Evolutionary conservation across 2,329 filamentous ascomycete genomes (phyloP).

Genomic region (Fusarium haematococcum): DNA sequence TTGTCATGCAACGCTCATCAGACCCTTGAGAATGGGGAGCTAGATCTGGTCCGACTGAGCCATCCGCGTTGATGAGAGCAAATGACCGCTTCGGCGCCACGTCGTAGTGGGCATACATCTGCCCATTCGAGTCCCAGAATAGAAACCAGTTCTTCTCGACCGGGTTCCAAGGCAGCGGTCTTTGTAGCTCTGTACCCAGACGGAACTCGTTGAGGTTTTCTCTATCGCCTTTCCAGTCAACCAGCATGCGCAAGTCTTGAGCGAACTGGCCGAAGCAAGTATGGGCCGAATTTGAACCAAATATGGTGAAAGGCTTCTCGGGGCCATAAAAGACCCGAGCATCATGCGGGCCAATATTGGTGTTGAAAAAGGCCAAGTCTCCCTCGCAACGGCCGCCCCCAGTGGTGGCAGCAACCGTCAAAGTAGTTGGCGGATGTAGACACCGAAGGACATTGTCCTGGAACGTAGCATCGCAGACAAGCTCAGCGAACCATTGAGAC

Average conservation of each 20-base stretch:
- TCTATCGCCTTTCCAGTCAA: conserved; percentile 55
- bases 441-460: conserved; percentile 56
- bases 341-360: conserved; percentile 67
- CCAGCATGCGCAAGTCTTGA: conserved; percentile 63
- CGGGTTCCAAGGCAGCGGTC: conserved; percentile 56
- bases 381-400: conserved; percentile 58
- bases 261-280: conserved; percentile 70
- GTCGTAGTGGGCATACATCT: conserved; percentile 66
- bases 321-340: conserved; percentile 69
- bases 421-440: conserved; percentile 50
- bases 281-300: conserved; percentile 65
- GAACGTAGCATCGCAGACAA: conserved; percentile 64
- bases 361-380: conserved; percentile 54
- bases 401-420: conserved; percentile 61
- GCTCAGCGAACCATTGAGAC: conserved; percentile 54
- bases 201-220: conserved; percentile 51
- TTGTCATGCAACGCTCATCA: conserved; percentile 60
- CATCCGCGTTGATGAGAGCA: conserved; percentile 57
- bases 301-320: conserved; percentile 61
- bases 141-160: conserved; percentile 74
- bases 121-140: conserved; percentile 65
- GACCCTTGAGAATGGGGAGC: conserved; percentile 48
- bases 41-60: conserved; percentile 60
- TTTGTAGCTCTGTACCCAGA: conserved; percentile 61
- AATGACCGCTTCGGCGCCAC: conserved; percentile 62